Evolutionary conservation across 2,329 filamentous ascomycete species (phyloP).

Genomic region (Diaporthe sp.): DNA sequence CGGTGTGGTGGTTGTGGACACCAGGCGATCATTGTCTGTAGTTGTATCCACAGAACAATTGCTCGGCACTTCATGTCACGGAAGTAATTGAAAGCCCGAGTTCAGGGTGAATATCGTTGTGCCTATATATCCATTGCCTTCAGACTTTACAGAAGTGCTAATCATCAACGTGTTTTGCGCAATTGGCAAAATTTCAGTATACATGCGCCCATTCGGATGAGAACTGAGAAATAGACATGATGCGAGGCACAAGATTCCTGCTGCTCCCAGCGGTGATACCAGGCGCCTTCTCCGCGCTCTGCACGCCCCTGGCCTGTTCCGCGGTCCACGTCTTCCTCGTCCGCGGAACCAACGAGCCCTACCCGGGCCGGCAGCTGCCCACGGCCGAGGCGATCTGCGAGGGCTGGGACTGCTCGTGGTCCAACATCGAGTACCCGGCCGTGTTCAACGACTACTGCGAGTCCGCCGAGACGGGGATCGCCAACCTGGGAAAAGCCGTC

Average conservation of each 20-base stretch:
- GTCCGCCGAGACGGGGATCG: conserved; percentile 19
- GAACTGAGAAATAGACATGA: background rate
- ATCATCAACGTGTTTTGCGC: background rate
- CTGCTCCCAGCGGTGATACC: conserved; percentile 4
- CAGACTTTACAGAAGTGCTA: background rate
- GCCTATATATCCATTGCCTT: background rate
- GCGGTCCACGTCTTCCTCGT: conserved; percentile 35
- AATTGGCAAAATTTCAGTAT: background rate
- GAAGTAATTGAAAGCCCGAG: conserved; percentile 16
- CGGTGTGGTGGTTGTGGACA: conserved; percentile 7
- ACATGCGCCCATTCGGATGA: background rate
- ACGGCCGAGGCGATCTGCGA: conserved; percentile 28
- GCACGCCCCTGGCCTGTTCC: conserved; percentile 8
- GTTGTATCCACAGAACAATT: background rate
- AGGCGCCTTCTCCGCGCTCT: conserved; percentile 13
- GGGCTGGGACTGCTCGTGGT: conserved; percentile 27
- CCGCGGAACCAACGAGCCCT: conserved; percentile 33
- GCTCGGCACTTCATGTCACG: conserved; percentile 12
- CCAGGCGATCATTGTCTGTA: conserved; percentile 23
- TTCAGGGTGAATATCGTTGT: background rate
- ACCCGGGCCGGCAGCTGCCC: conserved; percentile 33
- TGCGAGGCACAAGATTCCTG: background rate
- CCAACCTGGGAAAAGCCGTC: conserved; percentile 28
- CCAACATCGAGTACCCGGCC: conserved; percentile 31
- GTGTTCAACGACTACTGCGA: conserved; percentile 31